Evolutionary conservation across 352 stramenopile genomes (phyloP).

Genomic region (Phytopythium cucurbitacearum): DNA sequence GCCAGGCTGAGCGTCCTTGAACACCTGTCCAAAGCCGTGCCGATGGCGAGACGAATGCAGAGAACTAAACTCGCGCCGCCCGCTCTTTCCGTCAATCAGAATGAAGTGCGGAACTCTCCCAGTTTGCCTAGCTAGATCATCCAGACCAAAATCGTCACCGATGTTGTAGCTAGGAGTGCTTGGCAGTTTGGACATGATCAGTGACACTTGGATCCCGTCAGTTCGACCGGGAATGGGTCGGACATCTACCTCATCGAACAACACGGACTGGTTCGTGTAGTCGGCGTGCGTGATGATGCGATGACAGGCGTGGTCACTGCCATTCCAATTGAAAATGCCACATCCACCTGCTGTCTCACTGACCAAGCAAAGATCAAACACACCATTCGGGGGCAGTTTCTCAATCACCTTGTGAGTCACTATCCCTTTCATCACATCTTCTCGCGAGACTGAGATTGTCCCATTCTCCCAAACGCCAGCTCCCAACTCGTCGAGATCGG

Average conservation of each 20-base stretch:
- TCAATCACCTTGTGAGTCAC: slow-evolving; percentile 53
- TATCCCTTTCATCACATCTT: slow-evolving; percentile 53
- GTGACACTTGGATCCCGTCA: slow-evolving; percentile 37
- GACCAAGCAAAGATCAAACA: slow-evolving; percentile 76
- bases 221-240: slow-evolving; percentile 34
- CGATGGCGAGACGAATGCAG: slow-evolving; percentile 14
- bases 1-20: slow-evolving; percentile 14
- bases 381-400: slow-evolving; percentile 51
- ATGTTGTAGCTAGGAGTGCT: slow-evolving; percentile 10
- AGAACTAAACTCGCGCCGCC: slow-evolving; percentile 32
- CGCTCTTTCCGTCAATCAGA: slow-evolving; percentile 46
- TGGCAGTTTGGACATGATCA: slow-evolving; percentile 53
- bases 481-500: slow-evolving; percentile 47
- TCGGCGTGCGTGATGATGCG: slow-evolving; percentile 62
- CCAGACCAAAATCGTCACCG: neutral
- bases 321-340: slow-evolving; percentile 54
- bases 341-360: slow-evolving; percentile 64
- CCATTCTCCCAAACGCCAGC: slow-evolving; percentile 70
- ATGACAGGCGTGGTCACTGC: slow-evolving; percentile 29
- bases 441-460: slow-evolving; percentile 63
- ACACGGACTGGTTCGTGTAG: slow-evolving; percentile 69
- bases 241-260: slow-evolving; percentile 49
- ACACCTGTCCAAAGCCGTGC: slow-evolving; percentile 16
- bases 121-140: slow-evolving; percentile 19
- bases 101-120: slow-evolving; percentile 60